These are phyloP conservation scores for Alnus glutinosa DNA, from an alignment of 306 rosid genomes.

Conservation along the genomic window DNA sequence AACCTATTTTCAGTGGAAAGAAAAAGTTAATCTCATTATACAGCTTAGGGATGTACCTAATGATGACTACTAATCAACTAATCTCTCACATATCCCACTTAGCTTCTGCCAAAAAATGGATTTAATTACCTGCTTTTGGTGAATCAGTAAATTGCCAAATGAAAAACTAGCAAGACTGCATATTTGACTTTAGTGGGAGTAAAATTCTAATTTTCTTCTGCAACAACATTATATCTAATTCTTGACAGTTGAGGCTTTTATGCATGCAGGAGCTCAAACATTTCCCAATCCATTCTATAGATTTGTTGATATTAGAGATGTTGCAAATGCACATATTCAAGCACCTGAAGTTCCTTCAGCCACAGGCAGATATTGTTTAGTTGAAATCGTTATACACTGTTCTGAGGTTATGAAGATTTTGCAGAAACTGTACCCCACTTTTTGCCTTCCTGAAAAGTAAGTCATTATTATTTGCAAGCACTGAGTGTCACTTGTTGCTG, in stretches of 20 bases:
- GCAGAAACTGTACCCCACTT: slow-evolving; percentile 47
- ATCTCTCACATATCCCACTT: too few species aligned
- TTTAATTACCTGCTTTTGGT: too few species aligned
- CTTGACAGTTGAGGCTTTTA: background rate
- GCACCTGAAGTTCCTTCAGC: slow-evolving; percentile 84
- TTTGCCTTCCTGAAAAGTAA: slow-evolving; percentile 61
- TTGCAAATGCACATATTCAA: slow-evolving; percentile 67
- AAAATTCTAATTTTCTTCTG: too few species aligned
- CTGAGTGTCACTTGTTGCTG: background rate
- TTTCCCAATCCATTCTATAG: slow-evolving; percentile 42
- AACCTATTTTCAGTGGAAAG: too few species aligned
- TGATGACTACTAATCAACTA: too few species aligned
- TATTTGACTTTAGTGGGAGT: too few species aligned
- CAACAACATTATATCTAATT: too few species aligned
- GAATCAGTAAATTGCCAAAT: too few species aligned
- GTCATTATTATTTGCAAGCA: slow-evolving; percentile 1
- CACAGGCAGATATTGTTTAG: slow-evolving; percentile 63
- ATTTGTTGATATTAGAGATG: slow-evolving; percentile 81
- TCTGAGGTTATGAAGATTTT: slow-evolving; percentile 53
- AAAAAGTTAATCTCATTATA: too few species aligned
- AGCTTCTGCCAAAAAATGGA: too few species aligned
- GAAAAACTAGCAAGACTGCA: too few species aligned
- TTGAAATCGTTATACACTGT: slow-evolving; percentile 50
- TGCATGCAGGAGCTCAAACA: slow-evolving; percentile 52
- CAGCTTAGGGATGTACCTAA: too few species aligned